Evolutionary conservation across 345 rosid genomes (phyloP), one percentile per base, ranked within the genome.

Genomic region (Trapa incisa): DNA sequence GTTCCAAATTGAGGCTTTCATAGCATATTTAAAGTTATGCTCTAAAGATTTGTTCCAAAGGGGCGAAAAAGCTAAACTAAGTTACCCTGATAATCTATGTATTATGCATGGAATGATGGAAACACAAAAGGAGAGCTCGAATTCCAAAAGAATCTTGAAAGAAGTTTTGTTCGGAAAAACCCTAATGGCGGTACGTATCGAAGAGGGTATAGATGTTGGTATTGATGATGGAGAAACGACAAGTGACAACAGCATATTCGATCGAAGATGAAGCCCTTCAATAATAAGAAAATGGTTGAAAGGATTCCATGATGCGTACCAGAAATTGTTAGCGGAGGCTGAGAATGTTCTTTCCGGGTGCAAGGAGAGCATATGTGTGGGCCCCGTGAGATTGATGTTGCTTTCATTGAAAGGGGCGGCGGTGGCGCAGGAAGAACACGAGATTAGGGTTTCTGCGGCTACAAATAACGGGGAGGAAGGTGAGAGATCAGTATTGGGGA

Each of bases 321-420:
- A 58, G 37, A 58, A 38, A 35, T 11, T 33, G 16, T 13, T 58
- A 11, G 38, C 3, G 12, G 63, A 58, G 32, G 63, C 38, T 12
- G 13, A 32, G 38, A 38, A 11, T 35, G 63, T 58, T 35, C 38
- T 58, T 5, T 32, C 12, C 1, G 63, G 63, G 37, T 58, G 14
- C 63, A 58, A 58, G 38, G 37, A 33, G 37, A 58, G 38, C 38
- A 33, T 29, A 6, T 35, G 63, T 33, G 63, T 37, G 96, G 78
- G 78, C 87, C 88, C 70, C 84, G 67, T 14, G 94, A 86, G 68
- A 79, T 84, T 7, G 80, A 83, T 36, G 78, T 79, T 66, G 76
- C 65, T 42, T 80, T 77, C 78, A 79, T 79, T 42, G 74, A 65
- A 74, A 73, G 68, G 65, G 68, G 71, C 70, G 12, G 81, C 75